Evolutionary conservation across 129 eudicot species (phyloP).

Genomic region (Gnaphalium uliginosum): DNA sequence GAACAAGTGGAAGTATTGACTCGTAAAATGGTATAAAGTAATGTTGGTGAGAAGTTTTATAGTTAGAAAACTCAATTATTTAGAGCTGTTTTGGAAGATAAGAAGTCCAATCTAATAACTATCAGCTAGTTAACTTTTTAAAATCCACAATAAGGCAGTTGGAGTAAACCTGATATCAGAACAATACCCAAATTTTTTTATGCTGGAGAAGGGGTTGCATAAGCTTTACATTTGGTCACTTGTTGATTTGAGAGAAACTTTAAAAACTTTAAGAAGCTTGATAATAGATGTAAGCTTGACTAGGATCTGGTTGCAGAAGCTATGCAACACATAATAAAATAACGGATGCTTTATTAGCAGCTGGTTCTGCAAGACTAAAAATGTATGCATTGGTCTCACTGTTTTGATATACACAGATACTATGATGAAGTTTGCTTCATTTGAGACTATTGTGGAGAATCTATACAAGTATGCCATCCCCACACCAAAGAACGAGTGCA

Average conservation of each 20-base stretch:
- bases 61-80: background rate
- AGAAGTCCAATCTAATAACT: background rate
- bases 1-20: background rate
- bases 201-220: background rate
- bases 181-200: background rate
- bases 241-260: background rate
- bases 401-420: constrained; percentile 61
- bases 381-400: constrained; percentile 14
- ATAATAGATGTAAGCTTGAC: background rate
- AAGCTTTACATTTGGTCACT: background rate
- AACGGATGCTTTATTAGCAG: background rate
- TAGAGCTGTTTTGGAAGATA: background rate
- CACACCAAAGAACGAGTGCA: constrained; percentile 80
- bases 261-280: background rate
- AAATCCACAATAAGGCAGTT: background rate
- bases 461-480: constrained; percentile 88
- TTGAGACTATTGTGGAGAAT: constrained; percentile 87
- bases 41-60: background rate
- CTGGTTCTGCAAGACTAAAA: background rate
- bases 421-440: constrained; percentile 98
- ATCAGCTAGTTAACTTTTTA: background rate
- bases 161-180: background rate
- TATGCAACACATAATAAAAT: background rate
- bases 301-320: background rate
- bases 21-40: background rate